Evolutionary conservation across 768 basidiomycete genomes (phyloP).

Genomic region (Kwoniella heveanensis): DNA sequence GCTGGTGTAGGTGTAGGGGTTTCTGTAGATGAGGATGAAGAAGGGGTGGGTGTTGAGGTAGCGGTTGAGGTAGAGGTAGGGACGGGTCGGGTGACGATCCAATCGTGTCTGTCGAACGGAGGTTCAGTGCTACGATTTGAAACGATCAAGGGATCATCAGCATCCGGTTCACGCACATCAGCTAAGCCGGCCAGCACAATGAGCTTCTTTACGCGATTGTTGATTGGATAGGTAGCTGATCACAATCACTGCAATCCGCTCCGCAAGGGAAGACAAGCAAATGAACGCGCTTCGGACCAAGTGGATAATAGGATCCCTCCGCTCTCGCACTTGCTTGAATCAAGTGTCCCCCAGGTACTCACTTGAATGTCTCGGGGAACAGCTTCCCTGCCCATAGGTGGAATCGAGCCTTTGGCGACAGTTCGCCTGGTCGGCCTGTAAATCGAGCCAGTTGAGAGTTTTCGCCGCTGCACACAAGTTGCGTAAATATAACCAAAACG

Average conservation of each 20-base stretch:
- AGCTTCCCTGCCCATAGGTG: constrained; percentile 85
- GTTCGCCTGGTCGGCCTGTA: constrained; percentile 84
- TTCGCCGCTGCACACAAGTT: constrained; percentile 60
- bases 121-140: constrained; percentile 69
- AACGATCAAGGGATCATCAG: not conserved
- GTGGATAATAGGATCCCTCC: no score
- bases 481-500: no score
- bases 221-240: no score
- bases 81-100: constrained; percentile 79
- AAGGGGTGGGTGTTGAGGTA: constrained; percentile 59
- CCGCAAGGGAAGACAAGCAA: no score
- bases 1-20: constrained; percentile 23
- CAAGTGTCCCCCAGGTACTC: no score
- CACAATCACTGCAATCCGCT: no score
- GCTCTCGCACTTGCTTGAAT: no score
- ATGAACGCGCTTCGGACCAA: no score
- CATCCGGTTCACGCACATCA: no score
- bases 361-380: constrained; percentile 89
- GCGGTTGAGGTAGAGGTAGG: constrained; percentile 54
- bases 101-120: constrained; percentile 98
- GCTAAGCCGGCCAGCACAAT: no score
- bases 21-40: constrained; percentile 56
- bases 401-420: constrained; percentile 91
- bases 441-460: constrained; percentile 78
- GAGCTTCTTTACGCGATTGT: no score